phyloP scores from a whole-genome alignment of 441 rosid genomes.

The Gossypium lobatum region DNA sequence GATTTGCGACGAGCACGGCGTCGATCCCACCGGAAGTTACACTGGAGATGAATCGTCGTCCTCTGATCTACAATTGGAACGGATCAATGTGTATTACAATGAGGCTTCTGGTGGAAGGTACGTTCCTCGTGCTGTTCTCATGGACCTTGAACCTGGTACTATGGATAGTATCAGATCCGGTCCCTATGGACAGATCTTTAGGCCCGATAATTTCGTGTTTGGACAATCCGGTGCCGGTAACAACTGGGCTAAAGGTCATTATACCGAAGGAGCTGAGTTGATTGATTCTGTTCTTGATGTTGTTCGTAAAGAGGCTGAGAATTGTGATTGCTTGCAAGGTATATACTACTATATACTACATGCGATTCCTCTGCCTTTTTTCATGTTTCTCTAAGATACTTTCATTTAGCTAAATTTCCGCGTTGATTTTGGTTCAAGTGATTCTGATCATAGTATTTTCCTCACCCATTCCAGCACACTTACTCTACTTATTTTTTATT shows the following conservation, averaged over 20 bases:
- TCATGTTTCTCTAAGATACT: not conserved
- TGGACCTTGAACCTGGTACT: conserved; percentile 78
- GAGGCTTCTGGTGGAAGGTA: conserved; percentile 62
- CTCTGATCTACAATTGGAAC: conserved; percentile 50
- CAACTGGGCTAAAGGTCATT: conserved; percentile 86
- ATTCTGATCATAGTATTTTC: not conserved
- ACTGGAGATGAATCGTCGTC: conserved; percentile 23
- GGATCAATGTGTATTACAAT: conserved; percentile 63
- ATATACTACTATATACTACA: not conserved
- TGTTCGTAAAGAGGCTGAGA: conserved; percentile 88
- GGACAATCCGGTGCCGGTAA: conserved; percentile 64
- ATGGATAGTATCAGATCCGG: conserved; percentile 75
- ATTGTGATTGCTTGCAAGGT: conserved; percentile 95
- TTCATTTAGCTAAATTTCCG: not conserved
- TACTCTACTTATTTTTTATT: no score
- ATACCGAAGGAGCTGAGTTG: conserved; percentile 88
- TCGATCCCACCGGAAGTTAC: conserved; percentile 27
- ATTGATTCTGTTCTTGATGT: conserved; percentile 96
- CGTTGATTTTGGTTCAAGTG: not conserved
- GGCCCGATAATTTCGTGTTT: conserved; percentile 42
- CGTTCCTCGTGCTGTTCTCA: conserved; percentile 67
- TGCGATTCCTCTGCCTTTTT: not conserved
- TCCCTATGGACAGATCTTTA: conserved; percentile 47
- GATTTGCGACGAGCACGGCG: conserved; percentile 88
- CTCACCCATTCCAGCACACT: no score